Base-by-base conservation (phyloP, 805 yeast genomes). In the Ascoidea rubescens region DNA sequence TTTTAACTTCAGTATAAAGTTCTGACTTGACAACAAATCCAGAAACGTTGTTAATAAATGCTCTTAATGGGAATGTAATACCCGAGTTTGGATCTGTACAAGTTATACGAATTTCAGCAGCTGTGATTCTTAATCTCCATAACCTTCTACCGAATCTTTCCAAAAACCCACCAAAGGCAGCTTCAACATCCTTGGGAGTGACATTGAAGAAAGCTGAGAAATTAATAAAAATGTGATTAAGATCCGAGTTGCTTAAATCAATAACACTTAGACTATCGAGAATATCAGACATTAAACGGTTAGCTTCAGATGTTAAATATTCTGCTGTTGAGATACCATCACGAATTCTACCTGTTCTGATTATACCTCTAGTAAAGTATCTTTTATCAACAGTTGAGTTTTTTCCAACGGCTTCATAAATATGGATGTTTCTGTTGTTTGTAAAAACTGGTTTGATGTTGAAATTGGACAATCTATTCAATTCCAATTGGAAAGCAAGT, bases 21-120 rank as follows among this genome's bases (percentile, higher is more conserved):
- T 95, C 98, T 50, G 95, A 84, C 70, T 87, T 89, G 53, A 93
- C 97, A 56, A 93, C 99, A 64, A 89, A 95, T 60, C 99, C 99
- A 57, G 95, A 85, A 44, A 91, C 96, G 62, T 93, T 93, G 72
- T 86, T 90, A 64, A 95, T 90, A 71, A 91, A 81, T 48, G 98
- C 99, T 67, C 99, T 83, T 62, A 93, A 78, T 63, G 99, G 99
- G 80, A 87, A 87, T 53, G 96, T 90, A 58, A 80, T 77, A 54
- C 96, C 96, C 47, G 91, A 81, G 52, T 74, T 73, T 53, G 93
- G 86, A 64, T 93, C 96, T 51, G 90, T 84, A 64, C 96, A 89
- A 73, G 87, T 90, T 62, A 93, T 93, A 65, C 99, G 81, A 58
- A 93, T 88, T 72, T 93, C 99, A 53, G 99, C 99, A 59, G 96